Base-by-base conservation (phyloP, 2,329 filamentous ascomycete species). In the Talaromyces sp. region DNA sequence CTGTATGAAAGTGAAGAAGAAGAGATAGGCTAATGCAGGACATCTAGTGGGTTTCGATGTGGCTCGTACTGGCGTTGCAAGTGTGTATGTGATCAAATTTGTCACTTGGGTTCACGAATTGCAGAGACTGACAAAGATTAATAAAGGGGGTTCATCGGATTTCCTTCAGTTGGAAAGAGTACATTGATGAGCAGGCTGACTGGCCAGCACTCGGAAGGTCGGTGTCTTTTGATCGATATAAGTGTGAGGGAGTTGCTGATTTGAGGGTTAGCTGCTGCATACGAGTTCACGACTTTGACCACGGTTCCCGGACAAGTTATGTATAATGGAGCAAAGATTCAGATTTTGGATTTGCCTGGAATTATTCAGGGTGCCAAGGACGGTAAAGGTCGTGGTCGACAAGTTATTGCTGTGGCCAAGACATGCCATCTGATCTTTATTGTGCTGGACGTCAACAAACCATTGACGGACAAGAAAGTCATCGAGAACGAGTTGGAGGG, bases 321-420 rank as follows among this genome's bases (percentile, higher is more conserved):
- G 68, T 97, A 97, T 79, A 97, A 99, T 72, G 94, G 93, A 61
- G 94, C 94, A 54, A 96, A 96, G 70, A 89, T 99, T 68, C 94
- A 99, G 77, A 97, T 99, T 79, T 90, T 99, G 65, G 94, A 99
- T 83, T 82, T 99, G 72, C 94, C 94, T 1, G 94, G 94, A 86
- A 99, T 99, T 71, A 99, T 99, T 67, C 91, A 97, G 77, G 94
- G 94, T 72, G 94, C 94, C 68, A 97, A 99, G 78, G 94, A 99
- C 74, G 94, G 94, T 65, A 95, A 96, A 74, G 94, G 94, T 80
- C 88, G 94, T 82, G 94, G 94, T 83, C 87, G 93, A 68, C 94
- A 99, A 80, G 94, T 99, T 71, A 99, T 99, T 80, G 94, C 94
- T 9, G 94, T 99, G 54, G 93, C 94, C 62, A 99, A 99, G 82